Evolutionary conservation across 352 stramenopile genomes (phyloP).

Genomic region (Globisporangium carolinianum): DNA sequence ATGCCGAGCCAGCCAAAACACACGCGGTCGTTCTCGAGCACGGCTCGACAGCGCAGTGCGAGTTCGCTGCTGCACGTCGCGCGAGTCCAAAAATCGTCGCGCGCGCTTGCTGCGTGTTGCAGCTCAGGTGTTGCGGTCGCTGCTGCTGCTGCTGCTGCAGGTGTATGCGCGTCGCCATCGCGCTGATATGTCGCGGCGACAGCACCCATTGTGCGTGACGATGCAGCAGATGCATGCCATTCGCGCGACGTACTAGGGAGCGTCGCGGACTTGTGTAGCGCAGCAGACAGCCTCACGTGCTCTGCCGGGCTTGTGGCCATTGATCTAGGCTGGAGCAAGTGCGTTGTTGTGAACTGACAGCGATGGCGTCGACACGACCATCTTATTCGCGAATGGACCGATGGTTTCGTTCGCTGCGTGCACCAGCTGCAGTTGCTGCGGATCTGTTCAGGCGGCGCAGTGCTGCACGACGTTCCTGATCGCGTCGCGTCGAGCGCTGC

Average conservation of each 20-base stretch:
- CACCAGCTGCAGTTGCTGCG: too few relatives aligned
- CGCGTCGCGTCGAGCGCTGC: too few relatives aligned
- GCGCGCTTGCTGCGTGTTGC: background rate
- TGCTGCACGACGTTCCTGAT: too few relatives aligned
- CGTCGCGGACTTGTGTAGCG: slow-evolving; percentile 17
- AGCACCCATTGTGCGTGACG: background rate
- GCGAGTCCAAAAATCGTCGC: background rate
- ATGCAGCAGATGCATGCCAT: background rate
- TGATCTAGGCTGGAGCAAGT: background rate
- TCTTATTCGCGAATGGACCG: too few relatives aligned
- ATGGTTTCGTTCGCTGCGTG: too few relatives aligned
- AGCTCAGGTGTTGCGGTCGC: too few relatives aligned
- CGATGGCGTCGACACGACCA: too few relatives aligned
- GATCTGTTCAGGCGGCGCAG: too few relatives aligned
- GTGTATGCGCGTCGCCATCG: background rate
- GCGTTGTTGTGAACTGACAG: background rate
- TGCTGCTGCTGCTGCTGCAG: background rate
- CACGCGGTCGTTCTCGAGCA: slow-evolving; percentile 12
- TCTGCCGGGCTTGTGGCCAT: too few relatives aligned
- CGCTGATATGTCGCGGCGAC: background rate
- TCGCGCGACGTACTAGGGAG: slow-evolving; percentile 16
- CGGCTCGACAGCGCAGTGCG: background rate
- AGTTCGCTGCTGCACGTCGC: background rate
- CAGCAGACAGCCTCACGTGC: background rate
- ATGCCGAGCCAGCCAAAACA: slow-evolving; percentile 34